These are phyloP conservation scores for Beauveria varroae DNA, from an alignment of 2,329 filamentous ascomycete species.

Conservation along the genomic window DNA sequence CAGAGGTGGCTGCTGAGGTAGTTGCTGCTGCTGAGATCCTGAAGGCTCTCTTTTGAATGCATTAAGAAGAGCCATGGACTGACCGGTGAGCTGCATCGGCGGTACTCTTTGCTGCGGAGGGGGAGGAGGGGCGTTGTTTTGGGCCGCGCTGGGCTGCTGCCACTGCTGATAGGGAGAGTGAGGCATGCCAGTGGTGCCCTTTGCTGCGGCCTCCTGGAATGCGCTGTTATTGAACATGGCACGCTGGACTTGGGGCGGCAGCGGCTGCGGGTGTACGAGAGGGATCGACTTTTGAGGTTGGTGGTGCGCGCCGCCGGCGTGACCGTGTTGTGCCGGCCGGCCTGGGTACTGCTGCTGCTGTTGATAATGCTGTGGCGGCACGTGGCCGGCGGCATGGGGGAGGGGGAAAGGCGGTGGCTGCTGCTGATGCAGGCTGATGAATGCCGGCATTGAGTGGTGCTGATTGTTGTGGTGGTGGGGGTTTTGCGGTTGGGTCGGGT, in stretches of 20 bases:
- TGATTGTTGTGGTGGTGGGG: conserved; percentile 47
- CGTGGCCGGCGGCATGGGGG: background rate
- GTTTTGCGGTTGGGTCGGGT: conserved; percentile 45
- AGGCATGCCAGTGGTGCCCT: conserved; percentile 11
- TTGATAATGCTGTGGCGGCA: conserved; percentile 12
- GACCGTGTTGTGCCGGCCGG: background rate
- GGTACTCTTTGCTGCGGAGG: conserved; percentile 1
- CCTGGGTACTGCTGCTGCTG: conserved; percentile 15
- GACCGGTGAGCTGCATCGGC: conserved; percentile 28
- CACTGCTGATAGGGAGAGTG: conserved; percentile 18
- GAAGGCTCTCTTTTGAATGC: conserved; percentile 32
- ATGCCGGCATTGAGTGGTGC: conserved; percentile 25
- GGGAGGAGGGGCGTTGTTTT: background rate
- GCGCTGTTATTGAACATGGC: conserved; percentile 37
- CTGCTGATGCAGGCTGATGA: conserved; percentile 19
- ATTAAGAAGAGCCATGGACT: conserved; percentile 37
- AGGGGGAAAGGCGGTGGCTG: conserved; percentile 25
- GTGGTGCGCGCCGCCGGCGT: conserved; percentile 13
- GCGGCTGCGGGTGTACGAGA: conserved; percentile 37
- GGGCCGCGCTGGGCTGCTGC: conserved; percentile 11
- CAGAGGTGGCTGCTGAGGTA: background rate
- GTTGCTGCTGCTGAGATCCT: conserved; percentile 14
- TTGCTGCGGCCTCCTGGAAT: conserved; percentile 21
- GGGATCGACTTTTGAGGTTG: conserved; percentile 16
- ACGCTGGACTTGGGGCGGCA: conserved; percentile 49